Evolutionary conservation across 768 basidiomycete genomes (phyloP).

Genomic region (Gyrodon lividus): DNA sequence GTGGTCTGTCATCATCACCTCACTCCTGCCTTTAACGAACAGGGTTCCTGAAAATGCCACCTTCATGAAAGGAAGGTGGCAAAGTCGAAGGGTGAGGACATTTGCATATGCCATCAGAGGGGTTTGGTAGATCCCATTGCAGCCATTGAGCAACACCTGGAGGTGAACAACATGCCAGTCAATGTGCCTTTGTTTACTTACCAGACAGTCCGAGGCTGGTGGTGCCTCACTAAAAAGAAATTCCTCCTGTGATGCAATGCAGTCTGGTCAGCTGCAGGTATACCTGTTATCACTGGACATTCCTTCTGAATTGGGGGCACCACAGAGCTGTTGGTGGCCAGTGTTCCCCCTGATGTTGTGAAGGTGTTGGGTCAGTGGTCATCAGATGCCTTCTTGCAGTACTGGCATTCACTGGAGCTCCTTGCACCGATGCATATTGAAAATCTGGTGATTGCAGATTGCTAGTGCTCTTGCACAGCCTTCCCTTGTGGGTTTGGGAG

Average conservation of each 20-base stretch:
- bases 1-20: background rate
- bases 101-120: conserved; percentile 31
- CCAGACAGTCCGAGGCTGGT: conserved; percentile 1
- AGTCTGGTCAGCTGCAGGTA: conserved; percentile 18
- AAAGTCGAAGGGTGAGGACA: conserved; percentile 26
- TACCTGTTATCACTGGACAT: conserved; percentile 24
- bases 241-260: conserved; percentile 27
- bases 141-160: conserved; percentile 12
- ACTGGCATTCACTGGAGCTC: conserved; percentile 24
- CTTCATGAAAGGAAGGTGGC: conserved; percentile 18
- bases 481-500: too few species aligned
- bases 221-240: conserved; percentile 11
- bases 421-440: too few species aligned
- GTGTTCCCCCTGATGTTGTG: conserved; percentile 34
- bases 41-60: background rate
- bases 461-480: too few species aligned
- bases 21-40: background rate
- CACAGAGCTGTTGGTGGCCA: conserved; percentile 26
- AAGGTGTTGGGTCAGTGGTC: conserved; percentile 32
- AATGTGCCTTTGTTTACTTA: conserved; percentile 1
- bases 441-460: too few species aligned
- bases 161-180: background rate
- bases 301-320: conserved; percentile 37
- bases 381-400: conserved; percentile 34
- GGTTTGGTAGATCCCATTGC: conserved; percentile 20